Percentiles rank a stretch among this genome's conserved stretches.
phyloP scores from a whole-genome alignment of 129 eudicot genomes.

The Tagetes patula region DNA sequence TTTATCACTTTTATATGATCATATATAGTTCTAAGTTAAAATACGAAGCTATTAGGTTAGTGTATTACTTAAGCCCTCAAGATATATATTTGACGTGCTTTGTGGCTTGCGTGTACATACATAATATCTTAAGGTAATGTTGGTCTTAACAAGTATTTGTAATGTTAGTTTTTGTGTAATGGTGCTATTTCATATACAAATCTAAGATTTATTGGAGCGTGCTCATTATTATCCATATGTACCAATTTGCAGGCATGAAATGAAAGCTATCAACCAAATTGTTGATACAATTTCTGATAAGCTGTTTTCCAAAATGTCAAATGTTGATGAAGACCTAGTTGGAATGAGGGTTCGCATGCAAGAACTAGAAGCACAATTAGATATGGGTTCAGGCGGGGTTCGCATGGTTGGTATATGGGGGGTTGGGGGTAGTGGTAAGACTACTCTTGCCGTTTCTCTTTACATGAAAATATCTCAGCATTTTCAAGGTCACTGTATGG shows the following conservation, averaged over 20 bases:
- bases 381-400: not conserved
- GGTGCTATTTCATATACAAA: not conserved
- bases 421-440: not conserved
- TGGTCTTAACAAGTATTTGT: not conserved
- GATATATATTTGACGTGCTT: too few species aligned
- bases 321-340: not conserved
- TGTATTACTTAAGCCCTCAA: too few species aligned
- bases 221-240: not conserved
- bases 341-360: not conserved
- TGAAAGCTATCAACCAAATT: not conserved
- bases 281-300: not conserved
- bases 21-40: too few species aligned
- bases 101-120: too few species aligned
- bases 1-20: too few species aligned
- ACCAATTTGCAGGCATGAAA: not conserved
- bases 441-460: not conserved
- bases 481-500: constrained; percentile 12
- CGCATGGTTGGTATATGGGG: constrained; percentile 21
- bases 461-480: not conserved
- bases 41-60: too few species aligned
- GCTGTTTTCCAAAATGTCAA: not conserved
- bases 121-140: not conserved
- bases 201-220: not conserved
- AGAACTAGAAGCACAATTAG: not conserved
- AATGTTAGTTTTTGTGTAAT: not conserved